These are phyloP conservation scores for Pythium rishiriense DNA, from an alignment of 352 stramenopile species.

Conservation along the genomic window DNA sequence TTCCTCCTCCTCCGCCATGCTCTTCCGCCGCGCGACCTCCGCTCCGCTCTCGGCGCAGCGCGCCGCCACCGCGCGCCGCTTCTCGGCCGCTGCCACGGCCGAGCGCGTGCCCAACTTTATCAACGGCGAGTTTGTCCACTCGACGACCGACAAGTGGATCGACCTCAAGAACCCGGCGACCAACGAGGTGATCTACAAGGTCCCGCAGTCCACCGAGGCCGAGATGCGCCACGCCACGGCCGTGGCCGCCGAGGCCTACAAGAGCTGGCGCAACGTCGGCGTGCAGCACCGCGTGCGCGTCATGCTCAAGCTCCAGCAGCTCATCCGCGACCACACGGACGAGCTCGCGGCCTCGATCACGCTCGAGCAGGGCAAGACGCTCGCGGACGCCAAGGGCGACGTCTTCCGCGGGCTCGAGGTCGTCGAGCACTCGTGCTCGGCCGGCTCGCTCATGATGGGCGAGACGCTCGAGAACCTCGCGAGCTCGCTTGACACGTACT, in stretches of 20 bases:
- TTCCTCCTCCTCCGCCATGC: constrained; percentile 15
- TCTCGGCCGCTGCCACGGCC: constrained; percentile 19
- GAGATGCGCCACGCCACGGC: constrained; percentile 89
- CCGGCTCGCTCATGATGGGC: constrained; percentile 90
- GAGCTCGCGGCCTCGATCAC: constrained; percentile 95
- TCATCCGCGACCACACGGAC: constrained; percentile 95
- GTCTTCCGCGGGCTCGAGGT: constrained; percentile 95
- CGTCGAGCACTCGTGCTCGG: constrained; percentile 76
- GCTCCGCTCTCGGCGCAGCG: constrained; percentile 5
- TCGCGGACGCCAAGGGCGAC: constrained; percentile 95
- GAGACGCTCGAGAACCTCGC: constrained; percentile 94
- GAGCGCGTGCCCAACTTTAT: constrained; percentile 85
- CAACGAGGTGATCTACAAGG: constrained; percentile 84
- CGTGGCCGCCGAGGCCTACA: constrained; percentile 83
- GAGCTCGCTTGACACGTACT: constrained; percentile 94
- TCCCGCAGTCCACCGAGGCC: constrained; percentile 84
- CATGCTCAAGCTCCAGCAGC: constrained; percentile 95
- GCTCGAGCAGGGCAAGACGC: constrained; percentile 92
- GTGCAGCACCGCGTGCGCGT: constrained; percentile 93
- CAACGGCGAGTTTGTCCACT: constrained; percentile 92
- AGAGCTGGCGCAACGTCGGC: constrained; percentile 92
- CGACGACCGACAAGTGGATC: constrained; percentile 91
- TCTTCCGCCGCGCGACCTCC: constrained; percentile 26
- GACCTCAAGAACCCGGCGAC: constrained; percentile 92
- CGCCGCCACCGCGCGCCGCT: constrained; percentile 8